phyloP scores from a whole-genome alignment of 164 flowering plant genomes.

The Kingdonia uniflora region DNA sequence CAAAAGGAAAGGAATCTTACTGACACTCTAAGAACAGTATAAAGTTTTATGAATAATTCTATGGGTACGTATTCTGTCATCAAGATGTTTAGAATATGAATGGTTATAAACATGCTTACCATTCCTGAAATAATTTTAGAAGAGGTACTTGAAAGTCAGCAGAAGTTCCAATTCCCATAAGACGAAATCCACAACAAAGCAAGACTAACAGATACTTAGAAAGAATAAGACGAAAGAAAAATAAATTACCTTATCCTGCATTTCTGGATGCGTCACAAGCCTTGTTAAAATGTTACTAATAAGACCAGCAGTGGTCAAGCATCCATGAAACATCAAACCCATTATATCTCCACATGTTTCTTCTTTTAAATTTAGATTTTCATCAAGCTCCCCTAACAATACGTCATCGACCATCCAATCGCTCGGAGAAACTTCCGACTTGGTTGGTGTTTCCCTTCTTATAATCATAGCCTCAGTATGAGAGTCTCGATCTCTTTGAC shows the following conservation, averaged over 20 bases:
- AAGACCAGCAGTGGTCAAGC: slow-evolving; percentile 37
- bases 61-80: too few species aligned
- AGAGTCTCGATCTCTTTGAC: slow-evolving; percentile 6
- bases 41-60: too few species aligned
- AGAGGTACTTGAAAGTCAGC: too few species aligned
- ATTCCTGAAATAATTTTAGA: too few species aligned
- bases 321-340: slow-evolving; percentile 61
- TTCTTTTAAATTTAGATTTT: slow-evolving; percentile 15
- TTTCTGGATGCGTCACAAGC: slow-evolving; percentile 45
- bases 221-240: not conserved
- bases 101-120: too few species aligned
- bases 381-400: slow-evolving; percentile 20
- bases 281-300: slow-evolving; percentile 37
- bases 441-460: slow-evolving; percentile 9
- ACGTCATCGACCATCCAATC: slow-evolving; percentile 11
- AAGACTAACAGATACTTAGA: too few species aligned
- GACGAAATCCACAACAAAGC: too few species aligned
- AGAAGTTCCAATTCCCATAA: too few species aligned
- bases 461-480: slow-evolving; percentile 9
- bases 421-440: slow-evolving; percentile 7
- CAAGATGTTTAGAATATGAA: too few species aligned
- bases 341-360: slow-evolving; percentile 42
- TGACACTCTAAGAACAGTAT: too few species aligned
- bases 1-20: too few species aligned
- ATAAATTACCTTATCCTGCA: slow-evolving; percentile 41